Evolutionary conservation across 805 yeast species (phyloP).

Genomic region (Saturnispora quitensis): DNA sequence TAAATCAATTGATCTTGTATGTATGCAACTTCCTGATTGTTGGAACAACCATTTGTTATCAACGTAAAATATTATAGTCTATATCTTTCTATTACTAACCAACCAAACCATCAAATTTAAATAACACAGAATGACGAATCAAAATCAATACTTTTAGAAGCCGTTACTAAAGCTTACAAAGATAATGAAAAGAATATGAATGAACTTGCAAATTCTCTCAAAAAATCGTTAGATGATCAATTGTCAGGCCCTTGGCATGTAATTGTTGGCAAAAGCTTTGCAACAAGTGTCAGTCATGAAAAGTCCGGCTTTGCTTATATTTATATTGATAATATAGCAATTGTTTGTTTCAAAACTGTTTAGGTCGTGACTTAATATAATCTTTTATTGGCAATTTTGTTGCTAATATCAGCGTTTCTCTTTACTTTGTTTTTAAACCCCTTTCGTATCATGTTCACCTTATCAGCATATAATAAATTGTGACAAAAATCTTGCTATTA

Average conservation of each 20-base stretch:
- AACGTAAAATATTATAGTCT: neutral
- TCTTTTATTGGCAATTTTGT: neutral
- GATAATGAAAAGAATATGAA: constrained; percentile 36
- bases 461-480: no score
- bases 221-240: constrained; percentile 52
- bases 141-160: constrained; percentile 39
- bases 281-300: constrained; percentile 70
- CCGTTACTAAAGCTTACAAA: constrained; percentile 37
- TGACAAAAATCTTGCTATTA: no score
- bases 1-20: constrained; percentile 6
- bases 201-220: constrained; percentile 57
- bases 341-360: constrained; percentile 61
- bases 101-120: neutral
- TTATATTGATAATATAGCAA: constrained; percentile 60
- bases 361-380: constrained; percentile 16
- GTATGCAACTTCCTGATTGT: neutral
- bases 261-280: constrained; percentile 71
- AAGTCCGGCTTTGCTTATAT: constrained; percentile 64
- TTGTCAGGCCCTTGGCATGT: constrained; percentile 77
- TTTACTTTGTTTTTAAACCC: neutral
- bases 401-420: neutral
- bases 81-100: neutral
- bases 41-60: neutral
- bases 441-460: neutral
- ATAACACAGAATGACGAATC: constrained; percentile 37